Evolutionary conservation across 257 asterid genomes (phyloP).

Genomic region (Ballota nigra): DNA sequence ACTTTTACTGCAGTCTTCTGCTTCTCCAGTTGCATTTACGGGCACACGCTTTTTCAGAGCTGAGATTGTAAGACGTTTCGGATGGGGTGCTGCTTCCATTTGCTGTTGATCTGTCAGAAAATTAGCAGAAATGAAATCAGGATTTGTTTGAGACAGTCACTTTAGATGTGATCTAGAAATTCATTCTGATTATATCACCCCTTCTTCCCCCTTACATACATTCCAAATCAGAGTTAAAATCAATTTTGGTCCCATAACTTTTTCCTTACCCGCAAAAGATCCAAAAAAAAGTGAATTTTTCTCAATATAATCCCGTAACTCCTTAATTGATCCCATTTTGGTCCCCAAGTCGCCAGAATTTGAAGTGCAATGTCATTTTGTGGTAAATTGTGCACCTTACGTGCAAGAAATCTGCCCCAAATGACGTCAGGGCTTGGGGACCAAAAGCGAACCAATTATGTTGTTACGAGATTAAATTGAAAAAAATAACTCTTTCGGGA

Average conservation of each 20-base stretch:
- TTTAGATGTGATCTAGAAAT: not conserved
- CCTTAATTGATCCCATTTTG: too few species aligned
- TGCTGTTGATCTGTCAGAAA: not conserved
- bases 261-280: too few species aligned
- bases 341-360: too few species aligned
- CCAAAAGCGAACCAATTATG: not conserved
- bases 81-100: not conserved
- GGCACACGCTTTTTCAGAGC: not conserved
- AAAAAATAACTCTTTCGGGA: not conserved
- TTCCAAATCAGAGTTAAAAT: too few species aligned
- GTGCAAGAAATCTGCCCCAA: not conserved
- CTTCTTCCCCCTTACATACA: not conserved
- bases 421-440: not conserved
- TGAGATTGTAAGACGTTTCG: not conserved
- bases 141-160: not conserved
- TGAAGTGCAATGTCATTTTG: too few species aligned
- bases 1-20: not conserved
- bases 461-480: not conserved
- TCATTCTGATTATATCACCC: not conserved
- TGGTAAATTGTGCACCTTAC: too few species aligned
- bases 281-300: too few species aligned
- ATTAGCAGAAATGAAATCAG: not conserved
- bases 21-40: not conserved
- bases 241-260: too few species aligned
- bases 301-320: too few species aligned